Percentiles rank a stretch among this genome's conserved stretches.
phyloP scores from a whole-genome alignment of 768 basidiomycete genomes.

The Suillus clintonianus region DNA sequence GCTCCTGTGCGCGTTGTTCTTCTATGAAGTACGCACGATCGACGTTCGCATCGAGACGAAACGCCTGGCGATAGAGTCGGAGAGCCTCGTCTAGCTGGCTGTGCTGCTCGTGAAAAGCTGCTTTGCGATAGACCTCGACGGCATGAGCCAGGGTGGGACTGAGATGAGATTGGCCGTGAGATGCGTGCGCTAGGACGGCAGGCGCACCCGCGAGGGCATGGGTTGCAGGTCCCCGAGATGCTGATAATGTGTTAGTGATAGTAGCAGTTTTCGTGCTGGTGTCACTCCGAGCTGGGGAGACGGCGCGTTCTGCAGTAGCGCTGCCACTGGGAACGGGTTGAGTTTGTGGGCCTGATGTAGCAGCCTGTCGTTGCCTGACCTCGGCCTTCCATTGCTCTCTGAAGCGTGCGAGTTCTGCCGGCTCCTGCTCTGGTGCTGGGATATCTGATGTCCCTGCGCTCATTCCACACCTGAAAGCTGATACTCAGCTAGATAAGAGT shows the following conservation, averaged over 20 bases:
- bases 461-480: neutral
- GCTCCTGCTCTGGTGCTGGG: slow-evolving; percentile 36
- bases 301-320: slow-evolving; percentile 12
- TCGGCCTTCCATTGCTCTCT: slow-evolving; percentile 76
- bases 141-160: slow-evolving; percentile 47
- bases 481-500: neutral
- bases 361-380: slow-evolving; percentile 40
- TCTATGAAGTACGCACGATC: slow-evolving; percentile 68
- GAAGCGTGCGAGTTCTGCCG: slow-evolving; percentile 67
- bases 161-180: slow-evolving; percentile 29
- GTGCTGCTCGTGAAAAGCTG: slow-evolving; percentile 71
- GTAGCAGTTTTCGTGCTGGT: slow-evolving; percentile 2
- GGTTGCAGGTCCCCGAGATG: slow-evolving; percentile 6
- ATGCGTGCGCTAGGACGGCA: slow-evolving; percentile 17
- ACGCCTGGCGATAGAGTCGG: slow-evolving; percentile 75
- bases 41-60: slow-evolving; percentile 74
- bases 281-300: slow-evolving; percentile 5
- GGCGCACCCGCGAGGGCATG: slow-evolving; percentile 17
- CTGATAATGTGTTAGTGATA: neutral
- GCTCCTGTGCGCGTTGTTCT: slow-evolving; percentile 39
- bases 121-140: slow-evolving; percentile 65
- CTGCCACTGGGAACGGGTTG: neutral
- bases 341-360: slow-evolving; percentile 8
- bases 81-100: slow-evolving; percentile 79
- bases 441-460: neutral